phyloP scores from a whole-genome alignment of 345 rosid genomes.

The Camelina hispida region DNA sequence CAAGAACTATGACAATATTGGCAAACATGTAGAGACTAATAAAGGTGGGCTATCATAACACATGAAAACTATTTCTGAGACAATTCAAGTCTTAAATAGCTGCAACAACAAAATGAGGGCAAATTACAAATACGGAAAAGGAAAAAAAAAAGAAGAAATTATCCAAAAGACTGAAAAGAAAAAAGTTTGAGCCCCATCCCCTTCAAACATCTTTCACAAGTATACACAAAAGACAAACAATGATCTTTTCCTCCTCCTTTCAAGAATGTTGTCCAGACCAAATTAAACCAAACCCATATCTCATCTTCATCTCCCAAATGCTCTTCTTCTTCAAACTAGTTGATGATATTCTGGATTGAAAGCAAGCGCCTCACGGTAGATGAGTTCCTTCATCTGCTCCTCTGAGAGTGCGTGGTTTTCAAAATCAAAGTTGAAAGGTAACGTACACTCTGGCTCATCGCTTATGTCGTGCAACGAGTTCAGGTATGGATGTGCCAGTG shows the following conservation, averaged over 20 bases:
- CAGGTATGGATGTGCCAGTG: slow-evolving; percentile 95
- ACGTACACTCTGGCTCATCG: slow-evolving; percentile 89
- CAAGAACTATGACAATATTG: not conserved
- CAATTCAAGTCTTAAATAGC: slow-evolving; percentile 17
- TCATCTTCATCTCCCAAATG: slow-evolving; percentile 22
- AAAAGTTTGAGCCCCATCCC: slow-evolving; percentile 35
- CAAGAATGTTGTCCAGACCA: slow-evolving; percentile 42
- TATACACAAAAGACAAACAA: slow-evolving; percentile 45
- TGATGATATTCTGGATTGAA: slow-evolving; percentile 91
- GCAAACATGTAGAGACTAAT: not conserved
- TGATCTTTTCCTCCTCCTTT: slow-evolving; percentile 8
- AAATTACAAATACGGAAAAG: slow-evolving; percentile 30
- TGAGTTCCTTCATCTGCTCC: slow-evolving; percentile 97
- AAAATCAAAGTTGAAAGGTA: slow-evolving; percentile 93
- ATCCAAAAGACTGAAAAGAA: slow-evolving; percentile 21
- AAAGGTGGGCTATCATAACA: slow-evolving; percentile 8
- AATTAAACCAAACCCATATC: slow-evolving; percentile 23
- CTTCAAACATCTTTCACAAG: slow-evolving; percentile 38
- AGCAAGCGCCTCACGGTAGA: slow-evolving; percentile 92
- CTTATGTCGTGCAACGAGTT: slow-evolving; percentile 87
- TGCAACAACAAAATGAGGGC: slow-evolving; percentile 35
- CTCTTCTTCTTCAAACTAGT: slow-evolving; percentile 30
- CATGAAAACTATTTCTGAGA: slow-evolving; percentile 34
- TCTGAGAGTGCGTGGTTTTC: slow-evolving; percentile 89
- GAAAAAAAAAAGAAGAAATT: not conserved